These are phyloP conservation scores for Apiospora hydei DNA, from an alignment of 2,329 filamentous ascomycete species.

Conservation along the genomic window DNA sequence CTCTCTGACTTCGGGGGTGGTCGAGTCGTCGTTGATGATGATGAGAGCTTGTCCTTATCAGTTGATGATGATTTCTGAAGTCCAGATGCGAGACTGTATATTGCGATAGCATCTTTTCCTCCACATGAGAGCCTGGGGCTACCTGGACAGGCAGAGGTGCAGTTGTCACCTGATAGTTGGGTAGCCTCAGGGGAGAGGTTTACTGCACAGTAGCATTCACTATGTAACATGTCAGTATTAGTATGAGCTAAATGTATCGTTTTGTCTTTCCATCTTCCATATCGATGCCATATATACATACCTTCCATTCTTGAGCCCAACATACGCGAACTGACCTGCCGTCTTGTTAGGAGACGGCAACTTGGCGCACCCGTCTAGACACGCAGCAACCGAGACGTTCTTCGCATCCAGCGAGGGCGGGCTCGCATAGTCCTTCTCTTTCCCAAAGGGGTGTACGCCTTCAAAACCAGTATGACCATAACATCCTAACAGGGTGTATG, in stretches of 20 bases:
- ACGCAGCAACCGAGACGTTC: slow-evolving; percentile 34
- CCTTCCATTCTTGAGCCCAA: slow-evolving; percentile 38
- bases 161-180: slow-evolving; percentile 33
- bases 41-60: neutral
- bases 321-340: slow-evolving; percentile 30
- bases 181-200: neutral
- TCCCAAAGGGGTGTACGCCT: slow-evolving; percentile 33
- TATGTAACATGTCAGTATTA: slow-evolving; percentile 22
- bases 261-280: neutral
- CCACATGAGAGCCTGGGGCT: slow-evolving; percentile 35
- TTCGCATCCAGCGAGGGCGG: slow-evolving; percentile 28
- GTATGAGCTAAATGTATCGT: neutral
- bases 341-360: slow-evolving; percentile 24
- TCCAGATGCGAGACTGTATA: slow-evolving; percentile 32
- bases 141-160: slow-evolving; percentile 35
- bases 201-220: slow-evolving; percentile 36
- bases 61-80: neutral
- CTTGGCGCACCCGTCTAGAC: slow-evolving; percentile 35
- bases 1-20: neutral
- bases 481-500: slow-evolving; percentile 37
- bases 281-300: slow-evolving; percentile 24
- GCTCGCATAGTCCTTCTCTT: slow-evolving; percentile 29
- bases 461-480: slow-evolving; percentile 32
- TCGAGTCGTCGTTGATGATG: neutral
- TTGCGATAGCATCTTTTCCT: slow-evolving; percentile 32